phyloP scores from a whole-genome alignment of 179 eudicot genomes.

The Sideroxylon spinosum region DNA sequence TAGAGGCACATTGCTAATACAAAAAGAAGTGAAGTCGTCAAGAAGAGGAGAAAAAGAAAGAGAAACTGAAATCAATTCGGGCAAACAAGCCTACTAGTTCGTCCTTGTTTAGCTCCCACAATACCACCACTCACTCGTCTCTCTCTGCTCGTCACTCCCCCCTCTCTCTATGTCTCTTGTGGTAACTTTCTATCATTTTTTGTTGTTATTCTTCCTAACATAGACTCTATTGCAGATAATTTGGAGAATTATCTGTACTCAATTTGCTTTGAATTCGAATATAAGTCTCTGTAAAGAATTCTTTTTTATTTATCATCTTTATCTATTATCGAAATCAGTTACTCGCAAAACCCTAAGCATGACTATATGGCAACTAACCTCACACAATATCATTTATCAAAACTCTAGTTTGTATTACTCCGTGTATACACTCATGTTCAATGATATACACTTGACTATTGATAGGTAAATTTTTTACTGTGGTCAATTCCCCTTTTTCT shows the following conservation, averaged over 20 bases:
- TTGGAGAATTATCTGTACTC: neutral
- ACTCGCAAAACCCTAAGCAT: neutral
- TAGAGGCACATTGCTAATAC: neutral
- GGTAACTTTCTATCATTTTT: neutral
- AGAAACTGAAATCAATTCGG: neutral
- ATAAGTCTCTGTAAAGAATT: neutral
- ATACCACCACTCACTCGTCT: too few relatives aligned
- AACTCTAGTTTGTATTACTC: conserved; percentile 5
- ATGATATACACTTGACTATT: too few relatives aligned
- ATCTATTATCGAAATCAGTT: neutral
- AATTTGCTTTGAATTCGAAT: neutral
- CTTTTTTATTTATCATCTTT: neutral
- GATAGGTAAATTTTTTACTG: neutral
- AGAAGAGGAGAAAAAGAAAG: neutral
- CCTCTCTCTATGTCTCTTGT: neutral
- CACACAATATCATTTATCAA: neutral
- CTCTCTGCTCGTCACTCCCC: neutral
- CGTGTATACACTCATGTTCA: too few relatives aligned
- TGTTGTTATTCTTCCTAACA: neutral
- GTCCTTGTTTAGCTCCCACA: neutral
- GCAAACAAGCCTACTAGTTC: conserved; percentile 13
- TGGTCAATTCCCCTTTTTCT: neutral
- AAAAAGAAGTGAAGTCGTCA: neutral
- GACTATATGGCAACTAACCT: neutral
- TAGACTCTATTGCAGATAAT: neutral